A percentile compares a stretch with the other conserved stretches of the same genome.
Evolutionary conservation across 768 basidiomycete genomes (phyloP).

Genomic region (Tubosaeta sp.): DNA sequence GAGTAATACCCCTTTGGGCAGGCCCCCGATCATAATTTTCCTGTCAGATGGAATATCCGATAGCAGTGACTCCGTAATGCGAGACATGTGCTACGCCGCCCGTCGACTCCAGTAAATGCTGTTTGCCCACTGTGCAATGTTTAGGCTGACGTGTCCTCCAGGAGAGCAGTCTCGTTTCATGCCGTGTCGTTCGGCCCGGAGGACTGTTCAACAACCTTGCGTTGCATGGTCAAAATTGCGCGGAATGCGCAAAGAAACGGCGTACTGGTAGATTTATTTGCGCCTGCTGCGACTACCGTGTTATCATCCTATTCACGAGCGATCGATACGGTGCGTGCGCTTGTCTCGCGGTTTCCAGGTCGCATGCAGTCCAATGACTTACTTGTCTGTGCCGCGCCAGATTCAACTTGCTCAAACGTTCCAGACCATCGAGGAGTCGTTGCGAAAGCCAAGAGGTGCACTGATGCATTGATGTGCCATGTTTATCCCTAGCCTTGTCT

Average conservation of each 20-base stretch:
- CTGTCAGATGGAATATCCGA: no score
- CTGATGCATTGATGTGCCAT: conserved; percentile 38
- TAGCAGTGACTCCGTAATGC: no score
- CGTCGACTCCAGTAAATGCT: conserved; percentile 39
- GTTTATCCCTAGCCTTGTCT: no score
- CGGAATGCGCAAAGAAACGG: conserved; percentile 41
- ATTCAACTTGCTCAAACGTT: conserved; percentile 55
- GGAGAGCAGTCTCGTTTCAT: conserved; percentile 55
- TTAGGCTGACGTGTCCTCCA: conserved; percentile 16
- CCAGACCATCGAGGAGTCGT: conserved; percentile 53
- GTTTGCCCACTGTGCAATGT: background rate
- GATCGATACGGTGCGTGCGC: conserved; percentile 43
- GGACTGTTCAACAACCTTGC: conserved; percentile 25
- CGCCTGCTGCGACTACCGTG: conserved; percentile 30
- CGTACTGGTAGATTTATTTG: conserved; percentile 38
- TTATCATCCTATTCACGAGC: conserved; percentile 48
- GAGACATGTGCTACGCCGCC: no score
- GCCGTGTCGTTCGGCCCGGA: no score
- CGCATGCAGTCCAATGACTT: background rate
- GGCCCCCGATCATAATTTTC: conserved; percentile 32
- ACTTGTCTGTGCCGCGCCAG: no score
- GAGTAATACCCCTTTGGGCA: background rate
- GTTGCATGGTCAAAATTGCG: conserved; percentile 54
- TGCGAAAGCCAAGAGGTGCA: no score
- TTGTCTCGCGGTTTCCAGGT: no score